These are phyloP conservation scores for Alopecurus myosuroides DNA, from an alignment of 176 grass and related monocot genomes.

Conservation along the genomic window DNA sequence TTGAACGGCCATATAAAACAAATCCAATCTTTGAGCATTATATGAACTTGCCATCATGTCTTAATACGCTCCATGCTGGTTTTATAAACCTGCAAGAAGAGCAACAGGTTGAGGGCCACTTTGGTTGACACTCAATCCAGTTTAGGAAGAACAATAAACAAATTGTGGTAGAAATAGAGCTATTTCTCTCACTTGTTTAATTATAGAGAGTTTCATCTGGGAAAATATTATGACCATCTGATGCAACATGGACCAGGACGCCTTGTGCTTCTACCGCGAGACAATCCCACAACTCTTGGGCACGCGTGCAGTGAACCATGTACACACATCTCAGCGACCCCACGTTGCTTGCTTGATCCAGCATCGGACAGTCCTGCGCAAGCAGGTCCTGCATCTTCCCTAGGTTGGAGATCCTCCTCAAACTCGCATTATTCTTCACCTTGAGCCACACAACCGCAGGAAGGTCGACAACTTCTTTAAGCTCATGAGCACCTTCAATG, in stretches of 20 bases:
- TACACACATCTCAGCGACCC: neutral
- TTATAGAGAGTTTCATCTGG: neutral
- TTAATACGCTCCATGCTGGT: too few relatives aligned
- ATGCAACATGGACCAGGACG: neutral
- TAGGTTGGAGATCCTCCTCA: slow-evolving; percentile 20
- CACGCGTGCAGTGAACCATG: neutral
- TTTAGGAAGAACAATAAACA: neutral
- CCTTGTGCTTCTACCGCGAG: neutral
- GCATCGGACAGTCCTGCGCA: neutral
- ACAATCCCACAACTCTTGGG: neutral
- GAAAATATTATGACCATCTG: neutral
- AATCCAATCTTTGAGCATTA: neutral
- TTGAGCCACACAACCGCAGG: slow-evolving; percentile 9
- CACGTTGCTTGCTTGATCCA: neutral
- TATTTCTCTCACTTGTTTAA: neutral
- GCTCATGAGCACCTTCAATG: slow-evolving; percentile 7
- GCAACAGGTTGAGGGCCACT: neutral
- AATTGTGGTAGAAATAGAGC: neutral
- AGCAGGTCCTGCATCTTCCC: neutral
- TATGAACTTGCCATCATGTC: too few relatives aligned
- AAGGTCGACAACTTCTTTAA: neutral
- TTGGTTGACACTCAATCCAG: neutral
- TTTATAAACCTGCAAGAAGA: neutral
- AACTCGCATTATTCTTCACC: neutral
- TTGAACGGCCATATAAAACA: too few relatives aligned